Percentiles rank a stretch among this genome's conserved stretches.
Evolutionary conservation across 2,329 filamentous ascomycete genomes (phyloP).

Genomic region (Colletotrichum musae): DNA sequence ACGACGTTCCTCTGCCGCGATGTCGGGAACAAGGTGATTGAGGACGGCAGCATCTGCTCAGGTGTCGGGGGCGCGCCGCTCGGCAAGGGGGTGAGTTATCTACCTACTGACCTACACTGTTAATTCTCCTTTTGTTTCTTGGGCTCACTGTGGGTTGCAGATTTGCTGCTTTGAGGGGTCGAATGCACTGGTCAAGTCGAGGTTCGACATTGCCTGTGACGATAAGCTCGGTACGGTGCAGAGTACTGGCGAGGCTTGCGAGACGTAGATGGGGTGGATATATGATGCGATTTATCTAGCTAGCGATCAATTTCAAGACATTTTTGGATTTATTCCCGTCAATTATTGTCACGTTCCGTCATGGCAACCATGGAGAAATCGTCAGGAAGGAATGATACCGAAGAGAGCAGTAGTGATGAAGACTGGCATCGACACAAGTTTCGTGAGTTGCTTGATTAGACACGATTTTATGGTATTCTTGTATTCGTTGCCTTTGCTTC

Average conservation of each 20-base stretch:
- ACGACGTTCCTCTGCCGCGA: conserved; percentile 25
- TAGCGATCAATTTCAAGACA: neutral
- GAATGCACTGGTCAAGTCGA: conserved; percentile 4
- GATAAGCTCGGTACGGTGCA: conserved; percentile 21
- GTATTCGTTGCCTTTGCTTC: too few relatives aligned
- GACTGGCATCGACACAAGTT: too few relatives aligned
- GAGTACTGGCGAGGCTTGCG: conserved; percentile 19
- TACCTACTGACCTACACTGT: too few relatives aligned
- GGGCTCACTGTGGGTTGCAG: neutral
- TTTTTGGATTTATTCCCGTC: neutral
- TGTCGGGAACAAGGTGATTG: conserved; percentile 16
- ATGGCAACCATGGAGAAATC: too few relatives aligned
- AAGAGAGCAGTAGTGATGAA: too few relatives aligned
- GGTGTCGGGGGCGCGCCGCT: conserved; percentile 13
- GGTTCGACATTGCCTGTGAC: conserved; percentile 24
- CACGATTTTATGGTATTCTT: too few relatives aligned
- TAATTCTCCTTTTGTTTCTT: neutral
- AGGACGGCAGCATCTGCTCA: conserved; percentile 11
- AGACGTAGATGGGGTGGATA: neutral
- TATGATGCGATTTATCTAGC: neutral
- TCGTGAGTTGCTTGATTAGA: too few relatives aligned
- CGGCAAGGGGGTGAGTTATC: conserved; percentile 23
- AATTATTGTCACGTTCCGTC: neutral
- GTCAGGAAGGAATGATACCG: too few relatives aligned
- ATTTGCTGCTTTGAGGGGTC: conserved; percentile 24